phyloP scores from a whole-genome alignment of 192 early-diverging fungal genomes.

The Coemansia nantahalensis region DNA sequence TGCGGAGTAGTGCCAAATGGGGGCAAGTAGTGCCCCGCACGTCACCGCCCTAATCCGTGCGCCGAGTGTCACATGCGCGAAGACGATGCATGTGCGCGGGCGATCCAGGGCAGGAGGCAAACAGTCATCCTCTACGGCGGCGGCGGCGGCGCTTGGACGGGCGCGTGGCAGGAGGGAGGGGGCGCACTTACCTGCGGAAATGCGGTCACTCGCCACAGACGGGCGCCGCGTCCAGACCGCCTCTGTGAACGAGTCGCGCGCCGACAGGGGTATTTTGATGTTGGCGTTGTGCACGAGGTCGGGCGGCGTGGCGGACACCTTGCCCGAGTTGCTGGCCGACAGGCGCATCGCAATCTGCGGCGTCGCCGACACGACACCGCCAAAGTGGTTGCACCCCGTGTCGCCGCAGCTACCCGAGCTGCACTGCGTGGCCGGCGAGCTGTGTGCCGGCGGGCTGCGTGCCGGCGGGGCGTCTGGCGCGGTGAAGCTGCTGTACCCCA shows the following conservation, averaged over 20 bases:
- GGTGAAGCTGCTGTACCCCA: constrained; percentile 41
- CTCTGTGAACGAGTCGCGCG: constrained; percentile 46
- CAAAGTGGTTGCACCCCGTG: constrained; percentile 33
- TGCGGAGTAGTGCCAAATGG: too few relatives aligned
- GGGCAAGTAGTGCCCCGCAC: too few relatives aligned
- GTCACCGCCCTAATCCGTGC: too few relatives aligned
- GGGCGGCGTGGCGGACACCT: constrained; percentile 24
- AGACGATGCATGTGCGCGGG: too few relatives aligned
- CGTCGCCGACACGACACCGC: constrained; percentile 37
- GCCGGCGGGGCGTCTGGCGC: neutral
- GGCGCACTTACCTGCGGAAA: constrained; percentile 38
- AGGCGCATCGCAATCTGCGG: constrained; percentile 49
- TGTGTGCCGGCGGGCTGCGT: neutral
- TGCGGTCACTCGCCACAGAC: constrained; percentile 21
- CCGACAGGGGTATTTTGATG: constrained; percentile 47
- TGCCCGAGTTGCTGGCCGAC: constrained; percentile 51
- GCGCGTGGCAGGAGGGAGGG: too few relatives aligned
- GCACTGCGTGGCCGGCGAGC: neutral
- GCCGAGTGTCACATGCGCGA: too few relatives aligned
- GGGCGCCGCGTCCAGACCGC: constrained; percentile 16
- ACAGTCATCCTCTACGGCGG: too few relatives aligned
- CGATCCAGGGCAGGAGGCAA: too few relatives aligned
- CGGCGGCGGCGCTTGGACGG: too few relatives aligned
- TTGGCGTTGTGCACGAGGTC: constrained; percentile 46
- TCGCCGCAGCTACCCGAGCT: constrained; percentile 9